Base-by-base conservation (phyloP, 176 grass and related monocot species). In the Oropetium thomaeum region DNA sequence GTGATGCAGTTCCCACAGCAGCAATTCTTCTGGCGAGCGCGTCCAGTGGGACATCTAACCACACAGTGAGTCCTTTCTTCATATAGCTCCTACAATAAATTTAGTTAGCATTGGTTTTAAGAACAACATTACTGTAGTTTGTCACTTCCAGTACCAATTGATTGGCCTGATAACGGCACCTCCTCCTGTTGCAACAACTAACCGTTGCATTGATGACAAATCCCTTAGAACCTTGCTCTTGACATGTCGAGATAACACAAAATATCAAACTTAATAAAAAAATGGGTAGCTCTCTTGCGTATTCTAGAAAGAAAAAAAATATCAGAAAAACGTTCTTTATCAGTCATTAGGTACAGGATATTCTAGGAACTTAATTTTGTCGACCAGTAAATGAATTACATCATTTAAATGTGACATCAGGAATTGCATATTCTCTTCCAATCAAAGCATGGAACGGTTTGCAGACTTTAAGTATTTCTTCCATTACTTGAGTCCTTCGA, bases 101-200 rank as follows among this genome's bases (percentile, higher is more conserved):
- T 38, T 27, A 11, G 62, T 65, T 30, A 75, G 63, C 48, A 67
- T 86, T 75, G 31, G 58, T 66, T 85, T 62, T 65, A 67, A 48
- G 57, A 76, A 11, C 61, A 86, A 66, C 61, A 14, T 70, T 26
- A 34, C 22, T 31, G 14, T 87, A 79, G 51, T 80, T 75, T 87
- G 49, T 82, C 58, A 58, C 75, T 84, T 83, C 65, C 22, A 78
- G 53, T 93, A 93, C 90, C 90, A 97, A 85, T 97, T 93, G 81
- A 89, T 80, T 76, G 93, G 90, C 42, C 90, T 86, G 72, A 93
- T 91, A 86, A 97, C 90, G 14, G 90, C 90, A 81, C 93, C 90
- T 38, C 93, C 93, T 78, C 93, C 93, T 20, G 88, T 97, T 83
- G 93, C 93, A 73, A 97, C 93, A 85, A 97, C 88, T 74, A 97